Evolutionary conservation across 495 filamentous ascomycete genomes (phyloP), one percentile per base, ranked within the genome.

Genomic region (Podospora didyma): DNA sequence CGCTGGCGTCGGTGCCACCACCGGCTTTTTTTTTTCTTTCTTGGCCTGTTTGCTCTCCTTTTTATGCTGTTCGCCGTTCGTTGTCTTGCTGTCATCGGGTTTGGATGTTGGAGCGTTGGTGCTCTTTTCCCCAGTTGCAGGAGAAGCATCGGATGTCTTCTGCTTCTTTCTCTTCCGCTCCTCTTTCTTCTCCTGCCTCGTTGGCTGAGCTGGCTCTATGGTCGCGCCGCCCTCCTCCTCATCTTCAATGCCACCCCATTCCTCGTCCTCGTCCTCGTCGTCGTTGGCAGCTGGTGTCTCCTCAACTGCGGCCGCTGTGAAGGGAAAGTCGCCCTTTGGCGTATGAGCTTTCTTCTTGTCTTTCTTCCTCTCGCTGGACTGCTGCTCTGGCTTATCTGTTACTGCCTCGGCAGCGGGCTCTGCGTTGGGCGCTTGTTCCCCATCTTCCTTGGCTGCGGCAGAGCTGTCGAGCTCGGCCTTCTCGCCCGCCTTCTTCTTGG

Each of bases 311-410:
- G n/a, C 46, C 17, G 23, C 21, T 7, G 31, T 31, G 14, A 46
- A 37, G 19, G 35, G 31, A 45, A 34, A n/a, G n/a, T n/a, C 26
- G 4, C 9, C 26, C 9, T 31, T 31, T 9, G 26, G 26, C 9
- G 26, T 31, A 3, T 31, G 58, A 41, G 66, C 46, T 52, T 58
- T 54, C 37, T 64, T 59, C 60, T 63, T 68, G 51, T 59, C 48
- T 59, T 71, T 73, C 61, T 65, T 60, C 49, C 61, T 63, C 51
- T 76, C 76, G 59, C 78, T 78, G 54, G 72, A 71, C 20, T 76
- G 68, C 46, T 71, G 62, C 48, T 67, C 72, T 39, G 59, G 65
- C 54, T 67, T 48, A 45, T 62, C 66, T 51, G 12, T 7, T 53
- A 7, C 21, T 11, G 24, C 9, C n/a, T 37, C 35, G 39, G 34